A percentile compares a stretch with the other conserved stretches of the same genome.
These are phyloP conservation scores for Paraphoma sp. DNA, from an alignment of 2,329 filamentous ascomycete species.

Conservation along the genomic window DNA sequence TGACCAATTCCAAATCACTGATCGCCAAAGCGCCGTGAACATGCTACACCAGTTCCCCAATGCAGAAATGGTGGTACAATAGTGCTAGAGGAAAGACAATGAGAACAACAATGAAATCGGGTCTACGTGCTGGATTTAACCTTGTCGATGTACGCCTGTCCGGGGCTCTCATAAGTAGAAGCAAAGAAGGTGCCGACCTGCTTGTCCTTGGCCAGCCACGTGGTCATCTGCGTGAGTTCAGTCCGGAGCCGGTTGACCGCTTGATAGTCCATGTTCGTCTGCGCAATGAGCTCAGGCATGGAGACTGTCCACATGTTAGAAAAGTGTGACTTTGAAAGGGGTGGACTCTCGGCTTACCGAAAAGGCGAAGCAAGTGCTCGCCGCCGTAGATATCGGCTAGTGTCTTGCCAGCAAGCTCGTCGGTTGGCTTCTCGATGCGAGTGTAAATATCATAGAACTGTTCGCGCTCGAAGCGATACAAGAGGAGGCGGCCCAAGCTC, in stretches of 20 bases:
- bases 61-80: slow-evolving; percentile 22
- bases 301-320: slow-evolving; percentile 65
- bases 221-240: slow-evolving; percentile 84
- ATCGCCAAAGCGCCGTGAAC: slow-evolving; percentile 21
- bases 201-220: slow-evolving; percentile 74
- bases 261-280: slow-evolving; percentile 97
- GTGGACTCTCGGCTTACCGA: slow-evolving; percentile 67
- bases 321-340: no score
- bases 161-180: slow-evolving; percentile 75
- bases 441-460: slow-evolving; percentile 83
- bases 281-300: slow-evolving; percentile 90
- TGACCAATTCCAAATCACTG: not conserved
- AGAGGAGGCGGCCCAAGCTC: slow-evolving; percentile 81
- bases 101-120: not conserved
- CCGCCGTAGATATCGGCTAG: slow-evolving; percentile 87
- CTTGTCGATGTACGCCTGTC: slow-evolving; percentile 74
- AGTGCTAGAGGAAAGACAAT: not conserved
- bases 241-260: slow-evolving; percentile 87
- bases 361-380: slow-evolving; percentile 86
- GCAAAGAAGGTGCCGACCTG: slow-evolving; percentile 80
- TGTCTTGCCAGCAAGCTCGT: slow-evolving; percentile 72
- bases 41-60: slow-evolving; percentile 9
- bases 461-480: slow-evolving; percentile 92
- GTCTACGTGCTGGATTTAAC: slow-evolving; percentile 52
- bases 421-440: slow-evolving; percentile 67